These are phyloP conservation scores for Ormosia semicastrata DNA, from an alignment of 306 rosid species.

Conservation along the genomic window DNA sequence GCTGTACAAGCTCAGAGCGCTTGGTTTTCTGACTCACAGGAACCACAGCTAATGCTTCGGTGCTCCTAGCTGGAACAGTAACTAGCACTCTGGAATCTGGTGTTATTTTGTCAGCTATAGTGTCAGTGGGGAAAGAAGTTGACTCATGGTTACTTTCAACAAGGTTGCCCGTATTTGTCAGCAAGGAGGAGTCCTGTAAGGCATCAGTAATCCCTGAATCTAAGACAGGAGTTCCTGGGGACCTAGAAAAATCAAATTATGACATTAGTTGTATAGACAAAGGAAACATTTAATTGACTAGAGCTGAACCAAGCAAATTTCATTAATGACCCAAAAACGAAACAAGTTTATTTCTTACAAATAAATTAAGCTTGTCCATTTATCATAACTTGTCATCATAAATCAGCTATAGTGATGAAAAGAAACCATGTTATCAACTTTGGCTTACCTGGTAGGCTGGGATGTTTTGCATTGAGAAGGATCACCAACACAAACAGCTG, in stretches of 20 bases:
- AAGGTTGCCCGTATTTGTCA: slow-evolving; percentile 39
- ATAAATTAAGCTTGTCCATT: neutral
- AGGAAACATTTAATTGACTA: neutral
- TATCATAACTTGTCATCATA: neutral
- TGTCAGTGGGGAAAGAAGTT: slow-evolving; percentile 52
- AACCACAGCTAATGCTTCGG: slow-evolving; percentile 60
- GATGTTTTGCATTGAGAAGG: slow-evolving; percentile 48
- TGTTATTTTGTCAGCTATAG: slow-evolving; percentile 38
- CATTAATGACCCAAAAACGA: neutral
- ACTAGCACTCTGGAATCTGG: slow-evolving; percentile 64
- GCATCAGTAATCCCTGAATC: slow-evolving; percentile 48
- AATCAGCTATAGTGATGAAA: slow-evolving; percentile 10
- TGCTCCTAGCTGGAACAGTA: slow-evolving; percentile 48
- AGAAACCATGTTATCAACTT: slow-evolving; percentile 5
- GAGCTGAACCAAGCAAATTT: slow-evolving; percentile 1
- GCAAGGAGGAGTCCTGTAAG: slow-evolving; percentile 42
- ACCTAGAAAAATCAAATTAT: slow-evolving; percentile 49
- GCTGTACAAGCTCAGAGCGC: slow-evolving; percentile 79
- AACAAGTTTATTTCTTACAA: neutral
- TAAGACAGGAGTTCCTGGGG: slow-evolving; percentile 44
- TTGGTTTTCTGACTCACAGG: slow-evolving; percentile 63
- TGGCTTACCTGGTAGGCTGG: slow-evolving; percentile 54
- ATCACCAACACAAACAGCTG: slow-evolving; percentile 41
- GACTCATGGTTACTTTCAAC: slow-evolving; percentile 49
- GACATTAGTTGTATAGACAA: slow-evolving; percentile 23